Evolutionary conservation across 768 basidiomycete species (phyloP).

Genomic region (Lentinula lateritia): DNA sequence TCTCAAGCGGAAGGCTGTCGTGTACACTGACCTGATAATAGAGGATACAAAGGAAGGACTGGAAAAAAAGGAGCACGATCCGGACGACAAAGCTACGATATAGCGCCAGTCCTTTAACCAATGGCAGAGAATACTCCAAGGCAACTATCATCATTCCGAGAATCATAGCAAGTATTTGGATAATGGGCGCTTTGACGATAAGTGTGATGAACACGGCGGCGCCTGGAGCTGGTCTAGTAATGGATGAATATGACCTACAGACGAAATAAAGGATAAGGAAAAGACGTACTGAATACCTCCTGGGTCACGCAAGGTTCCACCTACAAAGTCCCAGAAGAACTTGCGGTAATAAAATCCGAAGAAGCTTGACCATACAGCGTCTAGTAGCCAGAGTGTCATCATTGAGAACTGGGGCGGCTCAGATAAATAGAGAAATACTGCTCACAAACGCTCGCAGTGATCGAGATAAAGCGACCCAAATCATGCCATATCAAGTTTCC

Average conservation of each 20-base stretch:
- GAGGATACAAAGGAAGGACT: slow-evolving; percentile 56
- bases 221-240: slow-evolving; percentile 50
- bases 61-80: slow-evolving; percentile 58
- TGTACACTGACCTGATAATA: slow-evolving; percentile 67
- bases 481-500: slow-evolving; percentile 82
- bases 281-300: slow-evolving; percentile 71
- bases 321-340: slow-evolving; percentile 96
- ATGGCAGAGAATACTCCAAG: slow-evolving; percentile 69
- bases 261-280: not conserved
- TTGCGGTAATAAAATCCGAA: slow-evolving; percentile 84
- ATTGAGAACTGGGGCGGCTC: not conserved
- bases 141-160: slow-evolving; percentile 54
- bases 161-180: slow-evolving; percentile 65
- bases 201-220: slow-evolving; percentile 61
- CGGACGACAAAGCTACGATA: slow-evolving; percentile 63
- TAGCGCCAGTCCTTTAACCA: slow-evolving; percentile 46
- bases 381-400: slow-evolving; percentile 29
- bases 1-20: not conserved
- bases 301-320: slow-evolving; percentile 69
- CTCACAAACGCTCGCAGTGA: slow-evolving; percentile 72
- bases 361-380: slow-evolving; percentile 76
- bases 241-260: not conserved
- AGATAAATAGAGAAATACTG: slow-evolving; percentile 13
- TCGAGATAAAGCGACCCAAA: slow-evolving; percentile 61
- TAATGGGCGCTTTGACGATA: slow-evolving; percentile 72